A percentile compares a stretch with the other conserved stretches of the same genome.
Evolutionary conservation across 305 asterid genomes (phyloP).

Genomic region (Plantago coronopus): DNA sequence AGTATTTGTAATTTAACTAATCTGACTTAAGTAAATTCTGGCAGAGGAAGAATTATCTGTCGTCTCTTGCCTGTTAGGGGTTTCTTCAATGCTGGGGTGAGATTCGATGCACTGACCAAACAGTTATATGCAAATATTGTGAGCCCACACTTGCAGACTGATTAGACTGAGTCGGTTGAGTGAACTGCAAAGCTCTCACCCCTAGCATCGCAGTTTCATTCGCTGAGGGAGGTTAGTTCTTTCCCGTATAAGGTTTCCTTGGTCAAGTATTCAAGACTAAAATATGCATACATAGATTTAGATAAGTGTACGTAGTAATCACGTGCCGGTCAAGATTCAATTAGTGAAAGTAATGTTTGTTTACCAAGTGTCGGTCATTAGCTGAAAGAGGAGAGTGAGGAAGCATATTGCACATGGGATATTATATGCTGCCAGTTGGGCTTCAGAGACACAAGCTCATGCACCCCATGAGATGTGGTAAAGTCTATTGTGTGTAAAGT

Average conservation of each 20-base stretch:
- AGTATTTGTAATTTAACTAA: not conserved
- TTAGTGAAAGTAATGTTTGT: constrained; percentile 20
- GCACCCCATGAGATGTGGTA: constrained; percentile 15
- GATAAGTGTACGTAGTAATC: not conserved
- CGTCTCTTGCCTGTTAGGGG: too few relatives aligned
- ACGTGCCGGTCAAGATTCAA: constrained; percentile 22
- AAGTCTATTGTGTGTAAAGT: not conserved
- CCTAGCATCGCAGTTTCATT: too few relatives aligned
- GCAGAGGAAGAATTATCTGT: too few relatives aligned
- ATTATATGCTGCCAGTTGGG: constrained; percentile 35
- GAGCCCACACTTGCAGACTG: too few relatives aligned
- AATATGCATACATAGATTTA: not conserved
- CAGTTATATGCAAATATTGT: too few relatives aligned
- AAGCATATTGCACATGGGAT: constrained; percentile 38
- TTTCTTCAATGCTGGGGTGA: too few relatives aligned
- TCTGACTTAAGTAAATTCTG: not conserved
- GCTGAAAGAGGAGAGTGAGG: constrained; percentile 3
- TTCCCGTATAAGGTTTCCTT: too few relatives aligned
- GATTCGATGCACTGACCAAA: too few relatives aligned
- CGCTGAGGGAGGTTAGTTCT: too few relatives aligned
- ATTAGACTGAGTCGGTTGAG: too few relatives aligned
- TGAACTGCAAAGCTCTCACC: too few relatives aligned
- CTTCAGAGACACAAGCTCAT: constrained; percentile 5
- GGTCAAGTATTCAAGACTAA: not conserved
- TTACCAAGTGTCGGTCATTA: constrained; percentile 35